These are phyloP conservation scores for Kluyveromyces sp. DNA, from an alignment of 1,139 yeast species.

Conservation along the genomic window DNA sequence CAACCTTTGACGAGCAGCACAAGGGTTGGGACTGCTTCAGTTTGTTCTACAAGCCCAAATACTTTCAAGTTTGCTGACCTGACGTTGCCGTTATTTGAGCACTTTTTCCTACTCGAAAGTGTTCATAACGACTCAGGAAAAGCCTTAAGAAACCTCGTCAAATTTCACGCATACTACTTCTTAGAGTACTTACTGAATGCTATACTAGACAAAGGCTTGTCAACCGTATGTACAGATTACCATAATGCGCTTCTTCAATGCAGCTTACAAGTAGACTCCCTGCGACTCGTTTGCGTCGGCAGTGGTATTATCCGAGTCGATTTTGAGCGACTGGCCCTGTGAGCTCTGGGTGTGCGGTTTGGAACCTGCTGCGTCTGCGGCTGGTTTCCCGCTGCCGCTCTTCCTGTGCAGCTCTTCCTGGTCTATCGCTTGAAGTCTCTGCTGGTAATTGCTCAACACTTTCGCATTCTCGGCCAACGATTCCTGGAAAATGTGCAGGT, in stretches of 20 bases:
- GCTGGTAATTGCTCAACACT: slow-evolving; percentile 33
- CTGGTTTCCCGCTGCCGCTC: background rate
- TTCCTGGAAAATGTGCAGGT: slow-evolving; percentile 31
- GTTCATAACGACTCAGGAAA: too few species aligned
- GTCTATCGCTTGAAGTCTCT: slow-evolving; percentile 31
- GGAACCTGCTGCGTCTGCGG: background rate
- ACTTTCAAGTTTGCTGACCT: too few species aligned
- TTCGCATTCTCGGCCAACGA: slow-evolving; percentile 33
- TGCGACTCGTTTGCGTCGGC: slow-evolving; percentile 19
- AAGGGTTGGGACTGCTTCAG: too few species aligned
- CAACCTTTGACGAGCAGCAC: too few species aligned
- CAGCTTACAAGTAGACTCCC: slow-evolving; percentile 17
- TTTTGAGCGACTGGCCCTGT: slow-evolving; percentile 1
- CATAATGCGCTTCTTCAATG: too few species aligned
- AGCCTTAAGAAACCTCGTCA: too few species aligned
- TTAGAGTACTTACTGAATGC: background rate
- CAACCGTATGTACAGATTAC: too few species aligned
- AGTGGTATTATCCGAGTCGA: slow-evolving; percentile 19
- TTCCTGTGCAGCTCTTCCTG: slow-evolving; percentile 24
- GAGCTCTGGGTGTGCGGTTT: background rate
- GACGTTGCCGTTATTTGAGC: too few species aligned
- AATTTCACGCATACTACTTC: too few species aligned
- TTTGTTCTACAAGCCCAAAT: too few species aligned
- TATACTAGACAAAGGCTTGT: background rate
- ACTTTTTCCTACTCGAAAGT: too few species aligned